Percentiles rank a stretch among this genome's conserved stretches.
These are phyloP conservation scores for Phytophthora rubi DNA, from an alignment of 352 stramenopile species.

Conservation along the genomic window DNA sequence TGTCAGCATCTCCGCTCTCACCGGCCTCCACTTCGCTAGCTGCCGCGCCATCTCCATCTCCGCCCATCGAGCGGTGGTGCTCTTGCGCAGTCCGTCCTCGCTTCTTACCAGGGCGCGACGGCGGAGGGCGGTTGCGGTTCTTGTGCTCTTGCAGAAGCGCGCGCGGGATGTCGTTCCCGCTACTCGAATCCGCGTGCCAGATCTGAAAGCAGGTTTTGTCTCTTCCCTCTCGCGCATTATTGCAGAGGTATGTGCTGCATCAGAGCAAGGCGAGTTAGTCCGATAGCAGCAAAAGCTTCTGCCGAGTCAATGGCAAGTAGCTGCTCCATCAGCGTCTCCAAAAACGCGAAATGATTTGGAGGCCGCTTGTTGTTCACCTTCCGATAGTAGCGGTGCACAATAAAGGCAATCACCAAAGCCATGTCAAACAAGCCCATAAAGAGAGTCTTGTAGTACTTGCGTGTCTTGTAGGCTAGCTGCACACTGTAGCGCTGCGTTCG, in stretches of 20 bases:
- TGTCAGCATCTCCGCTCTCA: too few species aligned
- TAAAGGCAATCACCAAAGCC: conserved; percentile 26
- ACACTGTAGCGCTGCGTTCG: conserved; percentile 23
- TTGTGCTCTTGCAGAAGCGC: background rate
- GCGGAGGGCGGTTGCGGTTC: too few species aligned
- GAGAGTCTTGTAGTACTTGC: conserved; percentile 36
- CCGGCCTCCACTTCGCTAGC: too few species aligned
- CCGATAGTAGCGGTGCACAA: conserved; percentile 11
- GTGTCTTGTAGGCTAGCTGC: conserved; percentile 12
- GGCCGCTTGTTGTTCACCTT: conserved; percentile 1
- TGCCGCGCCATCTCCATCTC: too few species aligned
- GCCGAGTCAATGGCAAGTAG: background rate
- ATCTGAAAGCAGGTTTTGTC: conserved; percentile 2
- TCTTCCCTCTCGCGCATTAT: background rate
- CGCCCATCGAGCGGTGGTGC: too few species aligned
- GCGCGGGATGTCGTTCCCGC: background rate
- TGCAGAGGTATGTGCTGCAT: conserved; percentile 12
- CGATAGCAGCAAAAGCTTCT: conserved; percentile 1
- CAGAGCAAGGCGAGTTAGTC: background rate
- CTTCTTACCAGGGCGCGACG: too few species aligned
- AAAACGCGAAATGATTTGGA: conserved; percentile 1
- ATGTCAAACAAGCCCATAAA: conserved; percentile 36
- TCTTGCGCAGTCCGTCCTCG: too few species aligned
- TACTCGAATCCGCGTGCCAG: conserved; percentile 7
- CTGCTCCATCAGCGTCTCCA: conserved; percentile 10